These are phyloP conservation scores for Anthracocystis panici-leucophaei DNA, from an alignment of 1,284 basidiomycete species.

Conservation along the genomic window DNA sequence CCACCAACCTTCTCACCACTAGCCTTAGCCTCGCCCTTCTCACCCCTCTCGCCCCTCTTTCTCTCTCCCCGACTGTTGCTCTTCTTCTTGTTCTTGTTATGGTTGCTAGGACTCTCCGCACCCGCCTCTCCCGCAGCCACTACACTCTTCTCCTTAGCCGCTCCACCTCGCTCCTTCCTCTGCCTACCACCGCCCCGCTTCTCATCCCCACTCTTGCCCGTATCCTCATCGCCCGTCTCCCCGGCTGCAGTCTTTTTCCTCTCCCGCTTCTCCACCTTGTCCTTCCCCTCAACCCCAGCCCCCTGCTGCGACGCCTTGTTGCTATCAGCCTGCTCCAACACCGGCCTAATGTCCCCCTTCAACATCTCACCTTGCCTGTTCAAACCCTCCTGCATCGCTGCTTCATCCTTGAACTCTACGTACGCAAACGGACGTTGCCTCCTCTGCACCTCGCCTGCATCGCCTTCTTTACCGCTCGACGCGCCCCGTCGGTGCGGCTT, in stretches of 20 bases:
- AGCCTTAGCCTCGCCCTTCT: slow-evolving; percentile 6
- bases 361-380: slow-evolving; percentile 43
- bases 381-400: slow-evolving; percentile 41
- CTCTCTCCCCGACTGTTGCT: slow-evolving; percentile 9
- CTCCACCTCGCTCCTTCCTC: slow-evolving; percentile 12
- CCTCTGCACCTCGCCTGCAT: slow-evolving; percentile 24
- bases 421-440: slow-evolving; percentile 54
- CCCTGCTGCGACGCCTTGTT: slow-evolving; percentile 25
- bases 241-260: slow-evolving; percentile 1
- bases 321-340: slow-evolving; percentile 47
- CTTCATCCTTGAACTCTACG: slow-evolving; percentile 52
- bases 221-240: slow-evolving; percentile 27
- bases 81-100: slow-evolving; percentile 45
- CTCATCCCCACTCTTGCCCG: slow-evolving; percentile 31
- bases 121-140: background rate
- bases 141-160: slow-evolving; percentile 5
- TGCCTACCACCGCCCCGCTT: background rate
- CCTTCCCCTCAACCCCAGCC: slow-evolving; percentile 1
- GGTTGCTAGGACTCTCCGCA: slow-evolving; percentile 1
- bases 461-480: slow-evolving; percentile 36
- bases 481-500: slow-evolving; percentile 41
- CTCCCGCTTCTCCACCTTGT: slow-evolving; percentile 8
- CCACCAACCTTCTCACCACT: background rate
- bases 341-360: slow-evolving; percentile 33
- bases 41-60: slow-evolving; percentile 6